Evolutionary conservation across 345 rosid genomes (phyloP).

Genomic region (Bruguiera parviflora): DNA sequence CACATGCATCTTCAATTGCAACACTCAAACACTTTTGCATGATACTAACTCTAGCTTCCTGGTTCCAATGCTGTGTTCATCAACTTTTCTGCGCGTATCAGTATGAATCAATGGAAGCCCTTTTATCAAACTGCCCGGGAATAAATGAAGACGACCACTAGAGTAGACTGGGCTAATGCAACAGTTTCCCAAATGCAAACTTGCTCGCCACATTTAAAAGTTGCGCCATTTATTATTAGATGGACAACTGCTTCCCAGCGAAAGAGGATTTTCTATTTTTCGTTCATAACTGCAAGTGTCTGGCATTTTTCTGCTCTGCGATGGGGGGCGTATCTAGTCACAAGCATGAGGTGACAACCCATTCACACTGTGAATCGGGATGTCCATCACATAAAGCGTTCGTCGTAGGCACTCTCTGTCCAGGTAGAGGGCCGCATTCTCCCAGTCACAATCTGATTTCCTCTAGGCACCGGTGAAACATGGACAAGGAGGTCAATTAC

Average conservation of each 20-base stretch:
- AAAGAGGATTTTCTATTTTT: not conserved
- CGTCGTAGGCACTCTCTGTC: not conserved
- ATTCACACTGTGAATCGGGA: not conserved
- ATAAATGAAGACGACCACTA: slow-evolving; percentile 70
- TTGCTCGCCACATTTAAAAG: not conserved
- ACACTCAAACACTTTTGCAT: not conserved
- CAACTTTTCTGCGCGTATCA: slow-evolving; percentile 33
- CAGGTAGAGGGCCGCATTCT: not conserved
- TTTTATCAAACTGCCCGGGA: slow-evolving; percentile 75
- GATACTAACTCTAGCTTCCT: not conserved
- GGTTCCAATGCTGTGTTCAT: slow-evolving; percentile 4
- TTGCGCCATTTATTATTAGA: not conserved
- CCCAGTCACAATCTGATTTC: too few relatives aligned
- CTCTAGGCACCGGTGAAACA: not conserved
- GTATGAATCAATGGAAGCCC: slow-evolving; percentile 83
- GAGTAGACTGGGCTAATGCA: slow-evolving; percentile 19
- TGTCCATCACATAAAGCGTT: not conserved
- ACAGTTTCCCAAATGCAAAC: not conserved
- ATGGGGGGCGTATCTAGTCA: not conserved
- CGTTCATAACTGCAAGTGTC: not conserved
- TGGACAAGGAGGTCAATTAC: not conserved
- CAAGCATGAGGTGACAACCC: not conserved
- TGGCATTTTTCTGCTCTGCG: not conserved
- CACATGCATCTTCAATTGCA: not conserved
- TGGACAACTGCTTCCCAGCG: not conserved